Percentiles rank a stretch among this genome's conserved stretches.
Evolutionary conservation across 306 rosid genomes (phyloP).

Genomic region (Alnus glutinosa): DNA sequence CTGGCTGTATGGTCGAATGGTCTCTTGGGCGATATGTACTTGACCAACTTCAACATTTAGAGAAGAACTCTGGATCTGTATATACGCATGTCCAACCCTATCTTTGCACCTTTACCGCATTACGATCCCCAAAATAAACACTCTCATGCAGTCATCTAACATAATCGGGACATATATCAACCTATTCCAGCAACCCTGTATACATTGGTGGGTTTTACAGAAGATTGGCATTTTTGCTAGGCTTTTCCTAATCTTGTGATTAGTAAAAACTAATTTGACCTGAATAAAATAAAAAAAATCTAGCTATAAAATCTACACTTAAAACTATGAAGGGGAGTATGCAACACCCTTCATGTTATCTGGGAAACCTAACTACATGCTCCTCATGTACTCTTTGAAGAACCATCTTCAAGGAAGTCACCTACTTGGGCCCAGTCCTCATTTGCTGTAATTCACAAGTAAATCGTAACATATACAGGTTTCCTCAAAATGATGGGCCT

Average conservation of each 20-base stretch:
- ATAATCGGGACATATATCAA: neutral
- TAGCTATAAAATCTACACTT: slow-evolving; percentile 28
- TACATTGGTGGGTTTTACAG: neutral
- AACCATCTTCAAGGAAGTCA: slow-evolving; percentile 29
- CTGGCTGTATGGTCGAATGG: too few species aligned
- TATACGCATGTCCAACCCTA: neutral
- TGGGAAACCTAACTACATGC: slow-evolving; percentile 25
- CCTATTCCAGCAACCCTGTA: neutral
- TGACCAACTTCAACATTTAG: neutral
- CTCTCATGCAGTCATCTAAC: neutral
- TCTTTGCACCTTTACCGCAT: neutral
- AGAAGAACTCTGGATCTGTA: neutral
- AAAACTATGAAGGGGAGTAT: slow-evolving; percentile 20
- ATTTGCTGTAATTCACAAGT: slow-evolving; percentile 36
- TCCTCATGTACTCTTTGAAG: slow-evolving; percentile 33
- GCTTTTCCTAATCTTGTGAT: slow-evolving; percentile 3
- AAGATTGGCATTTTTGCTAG: neutral
- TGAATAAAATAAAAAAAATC: neutral
- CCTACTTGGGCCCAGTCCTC: slow-evolving; percentile 28
- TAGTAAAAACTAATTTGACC: neutral
- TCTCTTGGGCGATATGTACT: neutral
- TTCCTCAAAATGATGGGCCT: neutral
- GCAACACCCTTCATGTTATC: slow-evolving; percentile 30
- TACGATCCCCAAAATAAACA: neutral
- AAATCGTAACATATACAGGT: neutral